phyloP scores from a whole-genome alignment of 2,329 filamentous ascomycete species.

The Tolypocladium guangdongense region DNA sequence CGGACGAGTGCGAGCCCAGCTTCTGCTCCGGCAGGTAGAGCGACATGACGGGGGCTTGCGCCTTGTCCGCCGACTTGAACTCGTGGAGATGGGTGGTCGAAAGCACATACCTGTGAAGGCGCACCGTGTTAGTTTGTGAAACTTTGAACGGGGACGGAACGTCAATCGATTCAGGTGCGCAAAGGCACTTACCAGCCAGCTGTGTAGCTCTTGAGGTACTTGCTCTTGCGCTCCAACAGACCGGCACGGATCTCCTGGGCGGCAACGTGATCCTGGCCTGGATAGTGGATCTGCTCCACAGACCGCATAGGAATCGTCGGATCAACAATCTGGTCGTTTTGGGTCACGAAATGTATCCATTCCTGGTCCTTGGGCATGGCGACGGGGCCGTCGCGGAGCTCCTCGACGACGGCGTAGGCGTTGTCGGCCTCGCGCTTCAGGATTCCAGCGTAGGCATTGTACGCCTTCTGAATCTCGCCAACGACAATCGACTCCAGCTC shows the following conservation, averaged over 20 bases:
- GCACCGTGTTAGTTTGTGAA: background rate
- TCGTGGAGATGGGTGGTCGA: slow-evolving; percentile 96
- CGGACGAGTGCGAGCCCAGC: slow-evolving; percentile 78
- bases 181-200: slow-evolving; percentile 65
- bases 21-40: slow-evolving; percentile 92
- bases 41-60: slow-evolving; percentile 88
- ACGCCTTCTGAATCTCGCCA: slow-evolving; percentile 94
- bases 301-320: slow-evolving; percentile 69
- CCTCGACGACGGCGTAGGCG: slow-evolving; percentile 65
- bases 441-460: slow-evolving; percentile 86
- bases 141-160: background rate
- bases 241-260: slow-evolving; percentile 79
- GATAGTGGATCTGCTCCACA: slow-evolving; percentile 77
- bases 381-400: slow-evolving; percentile 73
- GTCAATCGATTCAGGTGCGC: background rate
- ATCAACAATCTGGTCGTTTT: slow-evolving; percentile 78
- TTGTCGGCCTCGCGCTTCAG: slow-evolving; percentile 84
- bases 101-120: slow-evolving; percentile 68
- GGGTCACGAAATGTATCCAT: slow-evolving; percentile 73
- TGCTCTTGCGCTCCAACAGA: slow-evolving; percentile 93
- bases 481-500: slow-evolving; percentile 96
- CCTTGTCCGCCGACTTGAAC: slow-evolving; percentile 96
- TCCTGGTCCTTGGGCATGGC: slow-evolving; percentile 91
- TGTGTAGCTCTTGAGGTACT: slow-evolving; percentile 95
- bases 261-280: slow-evolving; percentile 75